Evolutionary conservation across 2,329 filamentous ascomycete species (phyloP).

Genomic region (Xylariaceae sp.): DNA sequence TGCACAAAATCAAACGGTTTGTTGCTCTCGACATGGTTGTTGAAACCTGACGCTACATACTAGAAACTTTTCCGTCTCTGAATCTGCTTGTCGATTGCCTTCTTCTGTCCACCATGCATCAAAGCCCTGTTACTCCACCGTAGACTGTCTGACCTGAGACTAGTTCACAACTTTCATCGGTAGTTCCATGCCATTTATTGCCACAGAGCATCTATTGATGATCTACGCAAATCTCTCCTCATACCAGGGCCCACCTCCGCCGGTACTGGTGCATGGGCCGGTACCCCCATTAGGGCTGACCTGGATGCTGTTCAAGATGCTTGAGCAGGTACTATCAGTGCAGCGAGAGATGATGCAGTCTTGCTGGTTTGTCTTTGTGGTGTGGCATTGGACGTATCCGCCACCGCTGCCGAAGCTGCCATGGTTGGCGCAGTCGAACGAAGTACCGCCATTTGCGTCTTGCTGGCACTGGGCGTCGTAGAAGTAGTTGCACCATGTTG

Average conservation of each 20-base stretch:
- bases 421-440: conserved; percentile 11
- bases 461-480: conserved; percentile 12
- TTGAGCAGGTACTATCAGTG: conserved; percentile 2
- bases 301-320: conserved; percentile 3
- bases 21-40: not conserved
- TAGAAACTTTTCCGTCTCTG: not conserved
- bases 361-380: conserved; percentile 9
- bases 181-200: not conserved
- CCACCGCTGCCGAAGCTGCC: conserved; percentile 11
- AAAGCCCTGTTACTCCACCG: not conserved
- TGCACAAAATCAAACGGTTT: not conserved
- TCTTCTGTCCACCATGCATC: not conserved
- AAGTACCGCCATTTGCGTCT: conserved; percentile 1
- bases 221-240: conserved; percentile 6
- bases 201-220: not conserved
- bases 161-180: not conserved
- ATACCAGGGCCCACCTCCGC: conserved; percentile 3
- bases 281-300: conserved; percentile 4
- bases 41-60: not conserved
- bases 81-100: not conserved
- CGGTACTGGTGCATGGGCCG: not conserved
- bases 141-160: not conserved
- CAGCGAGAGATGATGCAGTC: conserved; percentile 8
- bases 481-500: conserved; percentile 10
- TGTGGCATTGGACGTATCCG: conserved; percentile 9